phyloP scores from a whole-genome alignment of 2,329 filamentous ascomycete genomes.

The Apiospora malaysiana region DNA sequence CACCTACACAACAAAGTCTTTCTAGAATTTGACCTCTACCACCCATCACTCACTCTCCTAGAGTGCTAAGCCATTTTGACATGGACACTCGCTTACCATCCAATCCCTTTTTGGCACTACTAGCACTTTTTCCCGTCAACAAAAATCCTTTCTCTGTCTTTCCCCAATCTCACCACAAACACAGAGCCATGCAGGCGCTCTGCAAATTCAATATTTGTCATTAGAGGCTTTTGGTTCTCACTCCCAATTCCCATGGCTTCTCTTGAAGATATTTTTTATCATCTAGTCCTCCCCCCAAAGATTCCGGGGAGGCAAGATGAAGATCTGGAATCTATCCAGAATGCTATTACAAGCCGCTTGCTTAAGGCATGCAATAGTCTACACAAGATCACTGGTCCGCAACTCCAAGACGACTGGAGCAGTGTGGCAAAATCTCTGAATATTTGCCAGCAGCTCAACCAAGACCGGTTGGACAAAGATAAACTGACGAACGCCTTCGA shows the following conservation, averaged over 20 bases:
- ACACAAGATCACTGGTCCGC: not conserved
- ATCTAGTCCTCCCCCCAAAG: constrained; percentile 50
- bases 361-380: constrained; percentile 27
- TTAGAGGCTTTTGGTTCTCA: not conserved
- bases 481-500: constrained; percentile 28
- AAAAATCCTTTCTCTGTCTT: too few relatives aligned
- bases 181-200: not conserved
- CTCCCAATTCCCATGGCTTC: not conserved
- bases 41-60: too few relatives aligned
- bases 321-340: constrained; percentile 36
- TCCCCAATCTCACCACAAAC: too few relatives aligned
- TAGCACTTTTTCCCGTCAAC: too few relatives aligned
- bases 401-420: not conserved
- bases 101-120: too few relatives aligned
- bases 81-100: too few relatives aligned
- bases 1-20: too few relatives aligned
- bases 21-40: too few relatives aligned
- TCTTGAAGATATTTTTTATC: constrained; percentile 41
- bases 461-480: constrained; percentile 30
- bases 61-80: too few relatives aligned
- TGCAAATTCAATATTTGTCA: not conserved
- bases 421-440: not conserved
- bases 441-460: constrained; percentile 27
- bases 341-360: constrained; percentile 36
- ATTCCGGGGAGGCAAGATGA: constrained; percentile 44